Evolutionary conservation across 73 alveolate genomes (phyloP).

Genomic region (Paraurostyla sp.): DNA sequence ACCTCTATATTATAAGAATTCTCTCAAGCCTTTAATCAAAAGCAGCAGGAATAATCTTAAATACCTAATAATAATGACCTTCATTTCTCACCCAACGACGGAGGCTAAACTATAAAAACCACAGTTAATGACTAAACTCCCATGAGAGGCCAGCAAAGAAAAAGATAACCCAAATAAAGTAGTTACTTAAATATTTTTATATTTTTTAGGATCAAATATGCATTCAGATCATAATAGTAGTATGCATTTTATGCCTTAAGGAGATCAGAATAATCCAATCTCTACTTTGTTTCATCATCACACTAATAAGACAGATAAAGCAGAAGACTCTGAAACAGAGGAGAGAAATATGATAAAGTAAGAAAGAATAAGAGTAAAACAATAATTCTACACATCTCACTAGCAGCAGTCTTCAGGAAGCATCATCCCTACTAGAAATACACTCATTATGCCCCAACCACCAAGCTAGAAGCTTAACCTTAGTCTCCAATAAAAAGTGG

Average conservation of each 20-base stretch:
- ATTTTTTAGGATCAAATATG: background rate
- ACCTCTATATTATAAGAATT: too few relatives aligned
- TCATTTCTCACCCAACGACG: too few relatives aligned
- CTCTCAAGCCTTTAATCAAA: too few relatives aligned
- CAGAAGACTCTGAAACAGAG: slow-evolving; percentile 22
- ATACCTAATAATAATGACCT: too few relatives aligned
- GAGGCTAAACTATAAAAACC: background rate
- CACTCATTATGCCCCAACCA: too few relatives aligned
- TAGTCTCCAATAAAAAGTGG: too few relatives aligned
- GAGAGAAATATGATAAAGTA: slow-evolving; percentile 32
- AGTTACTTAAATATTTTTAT: background rate
- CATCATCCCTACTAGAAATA: too few relatives aligned
- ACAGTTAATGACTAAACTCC: background rate
- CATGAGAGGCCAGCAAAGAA: background rate
- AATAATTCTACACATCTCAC: too few relatives aligned
- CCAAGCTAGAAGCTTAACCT: too few relatives aligned
- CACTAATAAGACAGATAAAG: background rate
- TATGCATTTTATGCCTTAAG: background rate
- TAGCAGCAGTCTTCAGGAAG: too few relatives aligned
- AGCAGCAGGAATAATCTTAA: too few relatives aligned
- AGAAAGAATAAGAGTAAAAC: slow-evolving; percentile 20
- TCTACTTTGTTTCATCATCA: background rate
- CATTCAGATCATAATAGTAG: background rate
- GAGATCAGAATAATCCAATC: background rate
- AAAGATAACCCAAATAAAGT: slow-evolving; percentile 7